phyloP scores from a whole-genome alignment of 2,329 filamentous ascomycete genomes.

The Aspergillus sp. region DNA sequence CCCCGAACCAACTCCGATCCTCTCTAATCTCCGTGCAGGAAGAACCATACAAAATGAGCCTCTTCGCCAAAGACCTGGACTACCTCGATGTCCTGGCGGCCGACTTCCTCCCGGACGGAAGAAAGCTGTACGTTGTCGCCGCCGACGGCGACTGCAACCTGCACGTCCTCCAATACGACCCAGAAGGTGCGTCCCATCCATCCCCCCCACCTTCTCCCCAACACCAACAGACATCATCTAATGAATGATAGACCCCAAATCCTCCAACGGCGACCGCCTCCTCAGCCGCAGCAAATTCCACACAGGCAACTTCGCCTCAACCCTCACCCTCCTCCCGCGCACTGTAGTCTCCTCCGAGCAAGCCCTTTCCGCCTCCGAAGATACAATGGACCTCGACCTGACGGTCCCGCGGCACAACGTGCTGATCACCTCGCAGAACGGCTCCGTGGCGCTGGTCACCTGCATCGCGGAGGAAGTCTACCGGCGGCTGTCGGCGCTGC shows the following conservation, averaged over 20 bases:
- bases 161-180: constrained; percentile 89
- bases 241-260: constrained; percentile 72
- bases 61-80: constrained; percentile 83
- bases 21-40: constrained; percentile 50
- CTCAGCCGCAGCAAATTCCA: constrained; percentile 87
- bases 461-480: constrained; percentile 78
- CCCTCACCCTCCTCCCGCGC: constrained; percentile 72
- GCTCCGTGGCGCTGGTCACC: constrained; percentile 72
- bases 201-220: background rate
- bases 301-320: constrained; percentile 73
- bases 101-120: constrained; percentile 84
- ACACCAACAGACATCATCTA: constrained; percentile 5
- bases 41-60: constrained; percentile 91
- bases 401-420: constrained; percentile 49
- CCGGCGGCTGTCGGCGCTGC: constrained; percentile 75
- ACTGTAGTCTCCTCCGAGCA: constrained; percentile 49
- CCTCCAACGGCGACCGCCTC: constrained; percentile 81
- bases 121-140: constrained; percentile 76
- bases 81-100: constrained; percentile 75
- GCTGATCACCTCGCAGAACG: constrained; percentile 71
- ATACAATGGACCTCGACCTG: constrained; percentile 37
- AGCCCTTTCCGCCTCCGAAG: constrained; percentile 31
- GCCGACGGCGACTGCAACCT: constrained; percentile 82
- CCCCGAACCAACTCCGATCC: background rate
- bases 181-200: constrained; percentile 67